Conservation (phyloP, 2,329 filamentous ascomycete genomes). For the Fusarium praegraminearum region DNA sequence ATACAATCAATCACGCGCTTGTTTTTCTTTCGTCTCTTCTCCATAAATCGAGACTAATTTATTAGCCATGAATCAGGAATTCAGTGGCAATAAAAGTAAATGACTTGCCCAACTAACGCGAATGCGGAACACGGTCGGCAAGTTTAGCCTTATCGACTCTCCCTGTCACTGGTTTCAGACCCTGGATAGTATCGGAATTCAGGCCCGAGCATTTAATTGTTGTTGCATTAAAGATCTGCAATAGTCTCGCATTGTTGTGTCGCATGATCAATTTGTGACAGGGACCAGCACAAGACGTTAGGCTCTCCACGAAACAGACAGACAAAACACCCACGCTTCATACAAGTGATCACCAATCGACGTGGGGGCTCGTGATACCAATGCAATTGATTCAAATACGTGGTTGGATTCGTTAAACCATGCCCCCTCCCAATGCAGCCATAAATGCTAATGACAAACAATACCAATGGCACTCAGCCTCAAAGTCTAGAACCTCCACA, state of each 20-base stretch:
- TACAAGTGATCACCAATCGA: too few species aligned
- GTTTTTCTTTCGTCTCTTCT: constrained; percentile 2
- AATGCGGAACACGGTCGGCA: not conserved
- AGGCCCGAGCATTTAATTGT: not conserved
- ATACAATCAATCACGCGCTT: constrained; percentile 14
- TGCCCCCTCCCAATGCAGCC: constrained; percentile 10
- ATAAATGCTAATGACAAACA: constrained; percentile 20
- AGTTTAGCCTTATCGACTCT: constrained; percentile 2
- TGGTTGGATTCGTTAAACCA: not conserved
- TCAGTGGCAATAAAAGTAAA: constrained; percentile 19
- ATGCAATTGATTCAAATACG: not conserved
- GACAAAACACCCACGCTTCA: not conserved
- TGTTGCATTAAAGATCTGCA: constrained; percentile 1
- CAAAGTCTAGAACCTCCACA: constrained; percentile 2
- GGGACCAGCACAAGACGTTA: constrained; percentile 2
- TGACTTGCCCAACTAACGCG: not conserved
- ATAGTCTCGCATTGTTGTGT: not conserved
- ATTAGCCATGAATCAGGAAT: not conserved
- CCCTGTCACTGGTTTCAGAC: constrained; percentile 5
- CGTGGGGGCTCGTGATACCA: not conserved
- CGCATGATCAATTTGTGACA: constrained; percentile 23
- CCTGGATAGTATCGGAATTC: constrained; percentile 5
- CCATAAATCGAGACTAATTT: not conserved
- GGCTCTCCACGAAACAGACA: not conserved
- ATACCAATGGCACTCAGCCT: constrained; percentile 2